Base-by-base conservation (phyloP, 73 alveolate species). In the Paramecium octaurelia region DNA sequence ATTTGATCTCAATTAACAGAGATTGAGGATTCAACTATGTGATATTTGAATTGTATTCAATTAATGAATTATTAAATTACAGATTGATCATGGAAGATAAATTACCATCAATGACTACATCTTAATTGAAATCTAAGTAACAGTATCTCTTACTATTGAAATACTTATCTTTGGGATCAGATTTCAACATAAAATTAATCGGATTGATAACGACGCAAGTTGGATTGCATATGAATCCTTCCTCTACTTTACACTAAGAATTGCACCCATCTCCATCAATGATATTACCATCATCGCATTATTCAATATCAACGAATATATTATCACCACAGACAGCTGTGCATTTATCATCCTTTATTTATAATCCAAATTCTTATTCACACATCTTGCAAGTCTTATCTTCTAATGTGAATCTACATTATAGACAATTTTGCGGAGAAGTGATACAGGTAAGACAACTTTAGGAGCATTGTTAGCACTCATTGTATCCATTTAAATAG, bases 221-320 rank as follows among this genome's bases (percentile, higher is more conserved):
- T 0, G 70, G 29, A 24, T 40, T 23, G 21, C 91, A 80, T 10
- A 23, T 80, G 23, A 59, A 42, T 80, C 91, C 91, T 43, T 43
- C 8, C 20, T 80, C 91, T 40, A 80, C 16, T 14, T 16, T 14
- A 46, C 91, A 80, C n/a, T 27, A 16, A 10, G 42, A 80, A 80
- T 44, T 35, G 46, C 91, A 80, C 1, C 91, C 91, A 80, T 80
- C 91, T 80, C 91, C 91, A 21, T 80, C 35, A 8, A 24, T 43
- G 11, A 46, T 2, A 80, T 80, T 80, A 18, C 91, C 91, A 44
- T 80, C 91, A 80, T 80, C 91, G 46, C 91, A 80, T 21, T 21
- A 23, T 43, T 80, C 91, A 42, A 8, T 23, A 31, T 20, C 36
- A 21, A 80, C 48, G 11, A 23, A 3, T 3, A 80, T 21, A 20